Percentiles rank a stretch among this genome's conserved stretches.
Evolutionary conservation across 768 basidiomycete species (phyloP).

Genomic region (Lentinula guzmanii): DNA sequence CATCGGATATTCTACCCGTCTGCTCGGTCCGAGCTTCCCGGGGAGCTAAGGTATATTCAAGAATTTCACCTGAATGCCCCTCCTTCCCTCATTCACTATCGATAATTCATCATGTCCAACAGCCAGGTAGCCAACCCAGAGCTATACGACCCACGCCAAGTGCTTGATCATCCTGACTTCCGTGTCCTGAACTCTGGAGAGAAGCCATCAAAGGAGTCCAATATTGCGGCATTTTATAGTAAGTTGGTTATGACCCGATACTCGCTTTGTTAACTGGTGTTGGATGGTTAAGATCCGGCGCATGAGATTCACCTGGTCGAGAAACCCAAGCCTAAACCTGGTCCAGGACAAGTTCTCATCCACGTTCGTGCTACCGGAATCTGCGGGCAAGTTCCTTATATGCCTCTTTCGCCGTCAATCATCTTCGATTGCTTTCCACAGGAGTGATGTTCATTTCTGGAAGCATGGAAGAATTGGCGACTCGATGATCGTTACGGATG

Average conservation of each 20-base stretch:
- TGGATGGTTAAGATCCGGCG: constrained; percentile 31
- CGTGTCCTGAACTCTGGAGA: constrained; percentile 45
- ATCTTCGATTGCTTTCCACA: constrained; percentile 15
- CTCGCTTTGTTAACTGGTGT: not conserved
- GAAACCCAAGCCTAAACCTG: constrained; percentile 54
- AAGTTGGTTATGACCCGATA: not conserved
- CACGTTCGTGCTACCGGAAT: constrained; percentile 67
- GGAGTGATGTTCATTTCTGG: constrained; percentile 74
- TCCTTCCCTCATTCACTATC: not conserved
- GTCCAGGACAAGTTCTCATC: constrained; percentile 59
- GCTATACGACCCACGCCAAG: constrained; percentile 49
- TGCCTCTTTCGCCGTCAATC: not conserved
- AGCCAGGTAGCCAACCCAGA: constrained; percentile 32
- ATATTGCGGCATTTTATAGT: constrained; percentile 55
- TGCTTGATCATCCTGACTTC: constrained; percentile 51
- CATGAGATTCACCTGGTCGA: constrained; percentile 65
- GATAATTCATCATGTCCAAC: constrained; percentile 17
- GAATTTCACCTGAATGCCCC: not conserved
- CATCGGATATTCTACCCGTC: not conserved
- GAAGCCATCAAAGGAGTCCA: constrained; percentile 38
- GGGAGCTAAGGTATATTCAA: not conserved
- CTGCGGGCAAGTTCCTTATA: constrained; percentile 44
- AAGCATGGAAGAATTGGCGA: constrained; percentile 63
- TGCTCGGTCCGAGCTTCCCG: not conserved
- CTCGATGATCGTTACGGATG: constrained; percentile 65